phyloP scores from a whole-genome alignment of 371 early-diverging fungal genomes.

The Mucor circinelloides region DNA sequence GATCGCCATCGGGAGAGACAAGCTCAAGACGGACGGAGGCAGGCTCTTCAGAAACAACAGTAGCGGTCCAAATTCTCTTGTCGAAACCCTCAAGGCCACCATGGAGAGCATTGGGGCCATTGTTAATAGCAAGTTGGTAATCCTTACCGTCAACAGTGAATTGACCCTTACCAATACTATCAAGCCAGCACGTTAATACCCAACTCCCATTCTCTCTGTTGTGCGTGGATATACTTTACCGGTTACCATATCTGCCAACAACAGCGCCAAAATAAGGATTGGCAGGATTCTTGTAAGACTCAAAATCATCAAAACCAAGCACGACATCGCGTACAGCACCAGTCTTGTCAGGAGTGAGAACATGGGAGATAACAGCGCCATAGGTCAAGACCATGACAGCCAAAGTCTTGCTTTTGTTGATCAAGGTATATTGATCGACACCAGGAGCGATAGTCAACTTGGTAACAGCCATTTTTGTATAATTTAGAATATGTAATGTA shows the following conservation, averaged over 20 bases:
- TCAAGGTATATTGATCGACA: constrained; percentile 51
- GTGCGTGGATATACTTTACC: constrained; percentile 24
- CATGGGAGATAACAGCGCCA: constrained; percentile 48
- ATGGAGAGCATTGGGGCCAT: constrained; percentile 47
- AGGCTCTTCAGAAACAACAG: constrained; percentile 40
- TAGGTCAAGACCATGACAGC: constrained; percentile 53
- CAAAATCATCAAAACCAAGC: constrained; percentile 50
- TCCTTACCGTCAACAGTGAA: constrained; percentile 44
- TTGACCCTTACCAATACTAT: constrained; percentile 45
- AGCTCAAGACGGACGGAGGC: constrained; percentile 47
- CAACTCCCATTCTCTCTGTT: neutral
- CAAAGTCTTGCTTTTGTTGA: constrained; percentile 45
- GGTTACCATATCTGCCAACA: constrained; percentile 54
- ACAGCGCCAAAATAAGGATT: constrained; percentile 54
- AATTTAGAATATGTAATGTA: neutral
- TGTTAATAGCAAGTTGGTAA: constrained; percentile 38
- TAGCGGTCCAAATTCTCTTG: constrained; percentile 43
- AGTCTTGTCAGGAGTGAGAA: constrained; percentile 48
- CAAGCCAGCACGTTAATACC: neutral
- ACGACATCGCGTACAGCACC: constrained; percentile 47
- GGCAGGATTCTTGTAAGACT: constrained; percentile 37
- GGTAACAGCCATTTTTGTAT: constrained; percentile 19
- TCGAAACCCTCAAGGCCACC: constrained; percentile 55
- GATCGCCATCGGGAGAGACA: constrained; percentile 50
- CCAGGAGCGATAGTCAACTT: constrained; percentile 33